Conservation (phyloP, 2,329 filamentous ascomycete genomes). For the Phialophora expanda region DNA sequence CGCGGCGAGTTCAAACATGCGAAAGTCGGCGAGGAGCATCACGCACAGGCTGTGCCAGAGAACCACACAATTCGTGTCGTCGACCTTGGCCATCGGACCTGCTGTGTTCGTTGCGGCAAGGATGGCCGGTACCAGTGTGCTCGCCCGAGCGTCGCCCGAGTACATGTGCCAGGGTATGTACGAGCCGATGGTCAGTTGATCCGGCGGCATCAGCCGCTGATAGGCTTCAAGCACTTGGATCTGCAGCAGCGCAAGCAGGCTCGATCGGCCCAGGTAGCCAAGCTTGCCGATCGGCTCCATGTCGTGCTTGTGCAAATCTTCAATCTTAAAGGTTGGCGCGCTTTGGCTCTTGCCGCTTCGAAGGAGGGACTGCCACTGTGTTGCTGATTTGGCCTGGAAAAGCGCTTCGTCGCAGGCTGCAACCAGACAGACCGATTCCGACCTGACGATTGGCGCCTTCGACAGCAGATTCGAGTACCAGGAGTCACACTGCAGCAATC, state of each 20-base stretch:
- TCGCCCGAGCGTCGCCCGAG: conserved; percentile 54
- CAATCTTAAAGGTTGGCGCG: conserved; percentile 45
- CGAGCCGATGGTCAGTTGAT: conserved; percentile 46
- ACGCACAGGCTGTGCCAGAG: conserved; percentile 62
- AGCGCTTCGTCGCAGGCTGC: conserved; percentile 54
- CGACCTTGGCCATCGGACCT: conserved; percentile 29
- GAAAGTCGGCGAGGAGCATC: conserved; percentile 58
- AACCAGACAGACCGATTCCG: conserved; percentile 54
- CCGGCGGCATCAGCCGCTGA: conserved; percentile 48
- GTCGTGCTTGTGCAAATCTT: conserved; percentile 40
- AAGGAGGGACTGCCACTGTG: conserved; percentile 48
- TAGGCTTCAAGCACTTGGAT: conserved; percentile 52
- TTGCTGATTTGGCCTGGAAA: conserved; percentile 50
- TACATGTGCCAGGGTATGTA: conserved; percentile 55
- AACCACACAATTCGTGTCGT: conserved; percentile 55
- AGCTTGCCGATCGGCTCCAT: conserved; percentile 48
- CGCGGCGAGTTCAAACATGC: conserved; percentile 60
- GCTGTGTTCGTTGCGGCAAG: conserved; percentile 29
- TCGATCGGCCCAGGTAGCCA: conserved; percentile 36
- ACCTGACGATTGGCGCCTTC: conserved; percentile 53
- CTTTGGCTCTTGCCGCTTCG: conserved; percentile 45
- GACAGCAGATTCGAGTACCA: conserved; percentile 57
- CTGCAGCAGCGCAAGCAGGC: conserved; percentile 48
- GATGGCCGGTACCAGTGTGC: conserved; percentile 37
- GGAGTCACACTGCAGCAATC: conserved; percentile 54